phyloP scores from a whole-genome alignment of 345 rosid species.

The Citrus inodora region DNA sequence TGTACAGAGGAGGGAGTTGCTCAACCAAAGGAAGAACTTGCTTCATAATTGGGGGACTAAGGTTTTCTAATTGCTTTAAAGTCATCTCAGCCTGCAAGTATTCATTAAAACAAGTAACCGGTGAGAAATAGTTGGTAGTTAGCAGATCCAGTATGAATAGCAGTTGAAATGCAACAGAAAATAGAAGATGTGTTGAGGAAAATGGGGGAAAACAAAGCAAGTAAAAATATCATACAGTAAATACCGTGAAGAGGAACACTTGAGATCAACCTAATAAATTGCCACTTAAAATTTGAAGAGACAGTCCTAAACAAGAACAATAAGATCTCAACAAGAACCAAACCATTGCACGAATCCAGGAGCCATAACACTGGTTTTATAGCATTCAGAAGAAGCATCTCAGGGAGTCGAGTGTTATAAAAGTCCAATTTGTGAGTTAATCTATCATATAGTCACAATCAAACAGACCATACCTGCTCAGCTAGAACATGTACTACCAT shows the following conservation, averaged over 20 bases:
- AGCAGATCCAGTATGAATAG: neutral
- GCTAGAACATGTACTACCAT: neutral
- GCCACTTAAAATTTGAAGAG: neutral
- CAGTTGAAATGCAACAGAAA: neutral
- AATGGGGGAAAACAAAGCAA: neutral
- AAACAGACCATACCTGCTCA: neutral
- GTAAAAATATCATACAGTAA: neutral
- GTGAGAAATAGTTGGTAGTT: neutral
- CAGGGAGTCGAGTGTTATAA: neutral
- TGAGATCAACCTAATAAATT: neutral
- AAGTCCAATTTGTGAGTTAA: neutral
- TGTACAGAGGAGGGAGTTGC: conserved; percentile 94
- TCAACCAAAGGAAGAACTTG: conserved; percentile 92
- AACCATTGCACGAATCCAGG: neutral
- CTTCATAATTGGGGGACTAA: conserved; percentile 92
- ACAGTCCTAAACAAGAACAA: neutral
- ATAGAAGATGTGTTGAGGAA: neutral
- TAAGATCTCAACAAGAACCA: neutral
- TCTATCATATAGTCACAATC: neutral
- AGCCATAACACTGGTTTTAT: neutral
- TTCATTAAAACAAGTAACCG: neutral
- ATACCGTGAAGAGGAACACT: neutral
- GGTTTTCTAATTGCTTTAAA: conserved; percentile 79
- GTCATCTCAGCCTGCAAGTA: conserved; percentile 91
- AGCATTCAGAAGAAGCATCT: neutral